Conservation (phyloP, 768 basidiomycete genomes). For the Amanita jacksonii region DNA sequence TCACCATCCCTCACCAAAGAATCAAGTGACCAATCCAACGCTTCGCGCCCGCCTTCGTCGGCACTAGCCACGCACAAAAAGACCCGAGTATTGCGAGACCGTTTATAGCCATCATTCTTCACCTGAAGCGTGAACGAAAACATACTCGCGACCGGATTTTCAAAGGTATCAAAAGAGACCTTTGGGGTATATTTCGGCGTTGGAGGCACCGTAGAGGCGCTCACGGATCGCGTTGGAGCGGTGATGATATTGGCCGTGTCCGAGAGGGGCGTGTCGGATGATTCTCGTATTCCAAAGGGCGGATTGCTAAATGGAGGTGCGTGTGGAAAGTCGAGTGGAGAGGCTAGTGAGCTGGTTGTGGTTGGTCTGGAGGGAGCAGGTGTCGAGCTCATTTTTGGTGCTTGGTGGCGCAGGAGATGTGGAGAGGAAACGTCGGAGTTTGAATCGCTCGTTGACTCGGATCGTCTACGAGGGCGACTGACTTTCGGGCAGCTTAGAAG, state of each 20-base stretch:
- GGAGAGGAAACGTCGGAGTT: constrained; percentile 2
- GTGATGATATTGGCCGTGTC: constrained; percentile 13
- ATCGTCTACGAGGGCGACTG: too few relatives aligned
- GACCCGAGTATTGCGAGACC: constrained; percentile 70
- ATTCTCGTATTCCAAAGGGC: neutral
- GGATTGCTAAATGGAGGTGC: constrained; percentile 7
- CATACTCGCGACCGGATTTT: constrained; percentile 73
- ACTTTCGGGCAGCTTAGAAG: too few relatives aligned
- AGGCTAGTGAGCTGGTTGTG: neutral
- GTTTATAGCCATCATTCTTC: constrained; percentile 72
- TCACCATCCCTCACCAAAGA: constrained; percentile 81
- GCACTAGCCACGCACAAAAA: constrained; percentile 85
- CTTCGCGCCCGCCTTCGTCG: constrained; percentile 82
- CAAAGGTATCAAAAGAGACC: constrained; percentile 84
- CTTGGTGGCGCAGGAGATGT: neutral
- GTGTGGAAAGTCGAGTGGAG: constrained; percentile 1
- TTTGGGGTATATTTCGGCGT: constrained; percentile 46
- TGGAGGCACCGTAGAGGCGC: constrained; percentile 11
- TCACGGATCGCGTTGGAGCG: constrained; percentile 11
- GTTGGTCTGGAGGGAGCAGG: neutral
- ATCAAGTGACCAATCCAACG: constrained; percentile 89
- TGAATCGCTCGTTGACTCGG: too few relatives aligned
- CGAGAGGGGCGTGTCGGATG: constrained; percentile 3
- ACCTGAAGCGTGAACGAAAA: constrained; percentile 83
- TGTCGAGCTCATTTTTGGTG: too few relatives aligned